A percentile compares a stretch with the other conserved stretches of the same genome.
These are phyloP conservation scores for Penicillium palitans DNA, from an alignment of 2,329 filamentous ascomycete genomes.

Conservation along the genomic window DNA sequence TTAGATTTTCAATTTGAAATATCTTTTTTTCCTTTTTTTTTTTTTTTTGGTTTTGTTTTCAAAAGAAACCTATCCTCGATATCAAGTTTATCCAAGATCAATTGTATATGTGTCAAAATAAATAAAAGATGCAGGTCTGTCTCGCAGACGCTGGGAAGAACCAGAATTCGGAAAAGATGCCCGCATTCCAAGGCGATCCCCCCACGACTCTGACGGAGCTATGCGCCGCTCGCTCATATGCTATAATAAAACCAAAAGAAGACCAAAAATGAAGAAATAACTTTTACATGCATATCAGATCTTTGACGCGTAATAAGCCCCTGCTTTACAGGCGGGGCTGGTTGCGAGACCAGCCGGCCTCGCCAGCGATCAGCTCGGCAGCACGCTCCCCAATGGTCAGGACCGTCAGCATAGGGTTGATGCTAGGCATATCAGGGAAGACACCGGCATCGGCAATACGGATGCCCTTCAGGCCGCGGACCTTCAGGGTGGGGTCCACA, in stretches of 20 bases:
- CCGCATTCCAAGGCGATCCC: not conserved
- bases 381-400: constrained; percentile 78
- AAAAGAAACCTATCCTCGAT: not conserved
- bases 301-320: constrained; percentile 1
- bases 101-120: constrained; percentile 12
- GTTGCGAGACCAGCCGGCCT: constrained; percentile 65
- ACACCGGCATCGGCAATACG: constrained; percentile 84
- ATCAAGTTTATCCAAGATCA: not conserved
- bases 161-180: not conserved
- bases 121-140: constrained; percentile 9
- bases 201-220: constrained; percentile 3
- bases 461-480: constrained; percentile 70
- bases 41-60: too few relatives aligned
- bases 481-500: constrained; percentile 72
- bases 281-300: constrained; percentile 24
- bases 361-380: constrained; percentile 77
- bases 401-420: constrained; percentile 91
- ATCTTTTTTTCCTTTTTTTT: too few relatives aligned
- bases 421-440: constrained; percentile 81
- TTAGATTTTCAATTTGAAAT: not conserved
- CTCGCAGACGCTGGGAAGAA: constrained; percentile 7
- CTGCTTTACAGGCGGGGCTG: constrained; percentile 54
- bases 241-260: constrained; percentile 21
- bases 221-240: constrained; percentile 26
- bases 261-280: constrained; percentile 11